phyloP scores from a whole-genome alignment of 371 early-diverging fungal species.

The Mortierella sp. region DNA sequence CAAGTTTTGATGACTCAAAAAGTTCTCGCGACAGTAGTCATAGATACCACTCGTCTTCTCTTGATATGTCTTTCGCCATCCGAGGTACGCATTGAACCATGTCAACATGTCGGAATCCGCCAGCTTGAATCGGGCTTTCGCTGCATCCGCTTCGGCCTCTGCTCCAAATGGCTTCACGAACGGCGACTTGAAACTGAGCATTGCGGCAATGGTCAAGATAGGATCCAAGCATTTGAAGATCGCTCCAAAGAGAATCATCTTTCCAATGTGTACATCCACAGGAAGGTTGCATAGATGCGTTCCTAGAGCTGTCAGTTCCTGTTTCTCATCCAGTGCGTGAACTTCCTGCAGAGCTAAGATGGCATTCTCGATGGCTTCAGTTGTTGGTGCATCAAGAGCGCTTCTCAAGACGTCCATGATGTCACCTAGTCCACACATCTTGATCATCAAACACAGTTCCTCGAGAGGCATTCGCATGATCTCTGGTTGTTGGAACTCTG shows the following conservation, averaged over 20 bases:
- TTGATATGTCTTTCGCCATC: conserved; percentile 67
- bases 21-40: conserved; percentile 67
- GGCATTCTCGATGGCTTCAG: conserved; percentile 74
- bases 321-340: conserved; percentile 57
- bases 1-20: conserved; percentile 69
- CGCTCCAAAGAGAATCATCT: conserved; percentile 78
- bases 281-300: conserved; percentile 83
- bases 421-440: conserved; percentile 66
- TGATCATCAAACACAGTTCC: conserved; percentile 77
- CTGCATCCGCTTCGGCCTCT: conserved; percentile 66
- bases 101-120: conserved; percentile 83
- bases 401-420: conserved; percentile 71
- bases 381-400: conserved; percentile 81
- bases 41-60: conserved; percentile 31
- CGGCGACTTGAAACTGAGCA: conserved; percentile 66
- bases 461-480: conserved; percentile 80
- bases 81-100: conserved; percentile 76
- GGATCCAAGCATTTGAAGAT: conserved; percentile 79
- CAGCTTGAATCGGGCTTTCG: conserved; percentile 60
- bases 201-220: conserved; percentile 77
- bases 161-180: conserved; percentile 82
- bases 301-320: conserved; percentile 89
- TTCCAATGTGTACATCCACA: conserved; percentile 83
- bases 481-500: conserved; percentile 77
- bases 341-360: conserved; percentile 70